phyloP scores from a whole-genome alignment of 1,139 yeast species.

The Blastobotrys buckinghamii region DNA sequence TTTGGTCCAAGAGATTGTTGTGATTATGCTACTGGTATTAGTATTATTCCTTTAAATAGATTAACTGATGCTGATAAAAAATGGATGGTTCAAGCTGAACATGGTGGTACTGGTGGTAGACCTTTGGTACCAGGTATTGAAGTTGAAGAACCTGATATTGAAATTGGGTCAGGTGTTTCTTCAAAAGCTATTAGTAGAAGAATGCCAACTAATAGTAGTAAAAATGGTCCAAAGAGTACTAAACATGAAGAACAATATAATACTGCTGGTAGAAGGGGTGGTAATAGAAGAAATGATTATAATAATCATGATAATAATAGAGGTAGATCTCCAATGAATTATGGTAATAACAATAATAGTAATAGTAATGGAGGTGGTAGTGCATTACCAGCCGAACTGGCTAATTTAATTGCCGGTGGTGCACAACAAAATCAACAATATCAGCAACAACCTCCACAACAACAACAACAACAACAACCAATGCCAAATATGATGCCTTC shows the following conservation, averaged over 20 bases:
- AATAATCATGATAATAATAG: constrained; percentile 3
- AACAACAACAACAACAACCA: background rate
- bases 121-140: constrained; percentile 78
- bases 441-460: constrained; percentile 4
- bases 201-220: constrained; percentile 52
- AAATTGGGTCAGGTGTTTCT: constrained; percentile 89
- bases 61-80: constrained; percentile 88
- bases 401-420: constrained; percentile 6
- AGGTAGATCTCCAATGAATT: background rate
- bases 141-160: constrained; percentile 96
- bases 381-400: constrained; percentile 18
- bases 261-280: constrained; percentile 8
- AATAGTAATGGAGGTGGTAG: background rate
- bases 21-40: constrained; percentile 85
- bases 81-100: constrained; percentile 87
- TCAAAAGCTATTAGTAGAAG: constrained; percentile 66
- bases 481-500: constrained; percentile 6
- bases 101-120: constrained; percentile 96
- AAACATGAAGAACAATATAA: constrained; percentile 23
- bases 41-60: constrained; percentile 78
- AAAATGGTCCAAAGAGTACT: constrained; percentile 79
- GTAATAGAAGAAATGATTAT: constrained; percentile 4
- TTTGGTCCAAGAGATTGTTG: constrained; percentile 98
- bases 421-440: constrained; percentile 5
- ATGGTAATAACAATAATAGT: background rate